Evolutionary conservation across 2,329 filamentous ascomycete species (phyloP).

Genomic region (Fusarium heterosporum): DNA sequence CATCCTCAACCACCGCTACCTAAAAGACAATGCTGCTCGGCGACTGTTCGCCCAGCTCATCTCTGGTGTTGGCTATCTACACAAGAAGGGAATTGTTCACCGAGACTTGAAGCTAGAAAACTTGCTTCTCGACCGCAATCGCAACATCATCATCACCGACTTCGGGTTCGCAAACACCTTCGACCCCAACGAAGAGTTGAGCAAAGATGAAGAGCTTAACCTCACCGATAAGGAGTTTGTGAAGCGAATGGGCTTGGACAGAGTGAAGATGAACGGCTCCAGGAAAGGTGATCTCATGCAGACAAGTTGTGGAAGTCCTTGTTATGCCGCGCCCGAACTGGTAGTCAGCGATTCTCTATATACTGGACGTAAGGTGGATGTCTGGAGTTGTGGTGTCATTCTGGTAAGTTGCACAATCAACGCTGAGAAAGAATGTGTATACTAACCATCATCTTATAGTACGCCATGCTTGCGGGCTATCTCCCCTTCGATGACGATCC

Average conservation of each 20-base stretch:
- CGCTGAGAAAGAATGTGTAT: background rate
- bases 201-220: constrained; percentile 89
- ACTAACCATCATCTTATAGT: constrained; percentile 67
- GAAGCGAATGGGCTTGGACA: constrained; percentile 86
- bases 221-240: constrained; percentile 89
- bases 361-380: constrained; percentile 96
- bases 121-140: constrained; percentile 90
- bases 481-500: constrained; percentile 98
- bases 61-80: constrained; percentile 95
- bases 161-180: constrained; percentile 99
- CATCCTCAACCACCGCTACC: constrained; percentile 94
- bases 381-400: constrained; percentile 99
- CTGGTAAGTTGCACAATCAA: constrained; percentile 71
- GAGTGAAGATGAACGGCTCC: constrained; percentile 77
- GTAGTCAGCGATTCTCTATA: constrained; percentile 98
- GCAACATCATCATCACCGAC: constrained; percentile 99
- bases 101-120: constrained; percentile 98
- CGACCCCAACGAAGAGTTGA: constrained; percentile 86
- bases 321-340: constrained; percentile 95
- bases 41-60: constrained; percentile 95
- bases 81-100: constrained; percentile 99
- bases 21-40: constrained; percentile 92
- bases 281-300: constrained; percentile 97
- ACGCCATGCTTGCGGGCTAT: constrained; percentile 98
- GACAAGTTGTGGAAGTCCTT: constrained; percentile 97